Percentiles rank a stretch among this genome's conserved stretches.
Conservation (phyloP, 257 asterid species). For the Fraxinus excelsior region DNA sequence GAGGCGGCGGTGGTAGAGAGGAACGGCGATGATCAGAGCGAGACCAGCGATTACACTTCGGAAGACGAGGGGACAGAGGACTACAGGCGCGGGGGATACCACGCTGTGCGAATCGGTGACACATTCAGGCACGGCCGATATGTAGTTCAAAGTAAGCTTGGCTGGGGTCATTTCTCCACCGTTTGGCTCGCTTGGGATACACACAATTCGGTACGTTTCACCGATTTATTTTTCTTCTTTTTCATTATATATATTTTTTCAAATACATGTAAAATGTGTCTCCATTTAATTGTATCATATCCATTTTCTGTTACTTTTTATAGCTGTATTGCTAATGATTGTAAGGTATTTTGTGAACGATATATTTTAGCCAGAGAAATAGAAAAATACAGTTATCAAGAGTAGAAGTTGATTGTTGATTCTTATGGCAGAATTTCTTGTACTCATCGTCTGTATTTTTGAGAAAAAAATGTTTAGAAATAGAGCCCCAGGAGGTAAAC, state of each 20-base stretch:
- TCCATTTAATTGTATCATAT: background rate
- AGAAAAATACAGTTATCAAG: background rate
- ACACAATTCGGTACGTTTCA: slow-evolving; percentile 58
- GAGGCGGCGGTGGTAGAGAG: slow-evolving; percentile 34
- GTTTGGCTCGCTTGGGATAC: slow-evolving; percentile 99
- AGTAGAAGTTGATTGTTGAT: background rate
- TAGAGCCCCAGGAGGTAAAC: background rate
- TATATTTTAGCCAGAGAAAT: background rate
- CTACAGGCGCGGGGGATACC: slow-evolving; percentile 93
- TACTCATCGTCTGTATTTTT: background rate
- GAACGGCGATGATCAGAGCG: slow-evolving; percentile 63
- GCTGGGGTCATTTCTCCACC: slow-evolving; percentile 99
- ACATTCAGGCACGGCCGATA: slow-evolving; percentile 82
- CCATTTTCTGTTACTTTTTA: background rate
- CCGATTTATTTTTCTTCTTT: background rate
- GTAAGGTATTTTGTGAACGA: background rate
- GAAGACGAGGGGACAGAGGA: slow-evolving; percentile 99
- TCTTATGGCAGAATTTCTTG: background rate
- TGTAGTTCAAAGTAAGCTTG: slow-evolving; percentile 91
- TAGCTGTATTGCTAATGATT: background rate
- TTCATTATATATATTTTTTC: background rate
- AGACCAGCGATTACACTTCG: slow-evolving; percentile 79
- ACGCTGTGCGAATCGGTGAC: slow-evolving; percentile 88
- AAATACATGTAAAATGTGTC: background rate
- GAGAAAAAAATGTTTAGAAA: background rate